Evolutionary conservation across 78 protist species (phyloP), one percentile per base, ranked within the genome.

Genomic region (Anaeramoeba flamelloides): DNA sequence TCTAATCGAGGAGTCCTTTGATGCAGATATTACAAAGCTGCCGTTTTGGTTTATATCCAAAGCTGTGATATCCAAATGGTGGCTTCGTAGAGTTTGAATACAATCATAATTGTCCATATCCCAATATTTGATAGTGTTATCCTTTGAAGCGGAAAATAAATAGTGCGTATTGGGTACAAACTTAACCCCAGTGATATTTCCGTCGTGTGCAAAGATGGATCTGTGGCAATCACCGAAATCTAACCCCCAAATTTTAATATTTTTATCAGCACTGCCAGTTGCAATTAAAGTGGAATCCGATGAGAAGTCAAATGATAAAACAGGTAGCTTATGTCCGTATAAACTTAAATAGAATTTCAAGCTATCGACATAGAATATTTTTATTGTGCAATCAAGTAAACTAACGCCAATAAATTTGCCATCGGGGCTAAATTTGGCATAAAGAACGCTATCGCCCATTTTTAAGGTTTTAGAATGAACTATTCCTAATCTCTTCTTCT

Each of bases 271-370:
- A 0, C 90, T 78, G 26, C 90, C 99, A 0, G 98, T 87, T 31
- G 81, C 88, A 38, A 94, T 41, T 31, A 96, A 85, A 30, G 89
- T n/a, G 74, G 32, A 0, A 81, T 94, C 99, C 30, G 84, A 41
- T 12, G 88, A 74, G 41, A 90, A 78, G 79, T 88, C 91, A 53
- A 94, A n/a, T 31, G 90, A 3, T 76, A 87, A 41, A 31, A 90
- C 97, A 0, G 99, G 99, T 40, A 95, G 87, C 86, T 89, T 90
- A 89, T 96, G 99, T 2, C 99, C 99, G 81, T 92, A 96, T 36
- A 95, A 82, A 3, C 94, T 83, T 17, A 96, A 88, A 86, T 78
- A 90, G 85, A 91, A 89, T 81, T 92, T 88, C 64, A 90, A 74
- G 38, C 95, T 37, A 83, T 95, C 96, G 12, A 17, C 85, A 32